Percentiles rank a stretch among this genome's conserved stretches.
phyloP scores from a whole-genome alignment of 2,329 filamentous ascomycete genomes.

The Mollisiaceae sp. region DNA sequence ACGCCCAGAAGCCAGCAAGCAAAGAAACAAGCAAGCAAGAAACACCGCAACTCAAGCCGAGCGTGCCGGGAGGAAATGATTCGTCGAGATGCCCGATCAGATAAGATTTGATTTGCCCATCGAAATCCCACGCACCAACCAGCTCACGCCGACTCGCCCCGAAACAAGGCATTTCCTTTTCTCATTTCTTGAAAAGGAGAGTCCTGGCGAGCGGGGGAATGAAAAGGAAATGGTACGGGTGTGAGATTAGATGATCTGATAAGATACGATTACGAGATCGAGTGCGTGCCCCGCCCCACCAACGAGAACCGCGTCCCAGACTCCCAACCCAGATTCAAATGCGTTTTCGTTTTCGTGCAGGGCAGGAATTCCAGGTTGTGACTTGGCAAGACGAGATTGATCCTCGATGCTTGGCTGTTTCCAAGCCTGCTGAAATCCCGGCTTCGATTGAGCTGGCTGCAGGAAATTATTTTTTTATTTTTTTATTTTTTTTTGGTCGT shows the following conservation, averaged over 20 bases:
- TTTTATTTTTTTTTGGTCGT: too few relatives aligned
- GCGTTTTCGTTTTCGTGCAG: too few relatives aligned
- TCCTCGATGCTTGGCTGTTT: conserved; percentile 10
- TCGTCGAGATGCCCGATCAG: conserved; percentile 6
- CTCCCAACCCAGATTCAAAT: background rate
- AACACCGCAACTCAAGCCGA: background rate
- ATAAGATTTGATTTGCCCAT: conserved; percentile 1
- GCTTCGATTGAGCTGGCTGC: background rate
- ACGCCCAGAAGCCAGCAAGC: too few relatives aligned
- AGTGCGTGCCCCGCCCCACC: too few relatives aligned
- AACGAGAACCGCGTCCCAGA: background rate
- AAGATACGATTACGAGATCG: background rate
- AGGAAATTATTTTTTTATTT: too few relatives aligned
- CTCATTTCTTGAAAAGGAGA: too few relatives aligned
- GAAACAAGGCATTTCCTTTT: background rate
- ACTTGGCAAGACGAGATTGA: too few relatives aligned
- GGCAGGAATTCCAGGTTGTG: too few relatives aligned
- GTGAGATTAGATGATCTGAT: background rate
- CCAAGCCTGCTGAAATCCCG: background rate
- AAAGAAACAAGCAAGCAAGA: too few relatives aligned
- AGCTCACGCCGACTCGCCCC: background rate
- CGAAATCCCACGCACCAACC: too few relatives aligned
- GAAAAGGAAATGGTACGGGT: background rate
- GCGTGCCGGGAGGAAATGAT: background rate
- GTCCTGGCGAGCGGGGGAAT: too few relatives aligned